Conservation (phyloP, 495 filamentous ascomycete genomes). For the Trichoderma parareesei region DNA sequence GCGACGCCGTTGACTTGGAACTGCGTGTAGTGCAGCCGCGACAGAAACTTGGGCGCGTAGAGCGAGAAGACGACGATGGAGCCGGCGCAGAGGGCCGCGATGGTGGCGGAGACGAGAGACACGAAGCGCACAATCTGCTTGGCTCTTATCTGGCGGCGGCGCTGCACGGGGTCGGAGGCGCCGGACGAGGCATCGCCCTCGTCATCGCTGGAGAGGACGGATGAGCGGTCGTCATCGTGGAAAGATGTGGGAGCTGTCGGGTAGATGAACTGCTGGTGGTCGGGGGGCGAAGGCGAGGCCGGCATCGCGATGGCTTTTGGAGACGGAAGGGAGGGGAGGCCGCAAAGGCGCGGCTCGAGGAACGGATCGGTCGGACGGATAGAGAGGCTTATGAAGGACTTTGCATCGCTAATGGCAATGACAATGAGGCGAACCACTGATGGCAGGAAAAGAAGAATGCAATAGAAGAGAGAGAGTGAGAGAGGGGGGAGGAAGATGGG, state of each 20-base stretch:
- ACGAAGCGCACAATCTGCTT: constrained; percentile 25
- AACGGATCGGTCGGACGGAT: not conserved
- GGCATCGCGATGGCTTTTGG: not conserved
- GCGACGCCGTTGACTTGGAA: constrained; percentile 83
- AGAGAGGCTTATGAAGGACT: not conserved
- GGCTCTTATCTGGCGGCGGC: constrained; percentile 14
- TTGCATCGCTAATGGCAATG: not conserved
- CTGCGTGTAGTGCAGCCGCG: constrained; percentile 76
- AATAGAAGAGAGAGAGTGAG: not conserved
- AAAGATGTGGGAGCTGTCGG: constrained; percentile 12
- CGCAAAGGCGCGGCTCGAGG: not conserved
- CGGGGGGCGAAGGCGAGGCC: constrained; percentile 4
- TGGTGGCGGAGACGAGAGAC: constrained; percentile 33
- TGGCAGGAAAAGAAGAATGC: not conserved
- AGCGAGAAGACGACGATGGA: constrained; percentile 84
- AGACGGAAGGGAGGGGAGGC: not conserved
- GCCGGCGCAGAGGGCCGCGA: constrained; percentile 62
- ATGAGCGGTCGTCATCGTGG: constrained; percentile 17
- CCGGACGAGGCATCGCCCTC: constrained; percentile 27
- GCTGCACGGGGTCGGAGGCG: constrained; percentile 19
- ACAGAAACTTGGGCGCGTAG: constrained; percentile 82
- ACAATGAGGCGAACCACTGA: too few species aligned
- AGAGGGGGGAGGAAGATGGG: not conserved
- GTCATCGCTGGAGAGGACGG: constrained; percentile 23
- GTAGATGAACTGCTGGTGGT: constrained; percentile 7